Evolutionary conservation across 169 alveolate genomes (phyloP).

Genomic region (Plasmodium falciparum): DNA sequence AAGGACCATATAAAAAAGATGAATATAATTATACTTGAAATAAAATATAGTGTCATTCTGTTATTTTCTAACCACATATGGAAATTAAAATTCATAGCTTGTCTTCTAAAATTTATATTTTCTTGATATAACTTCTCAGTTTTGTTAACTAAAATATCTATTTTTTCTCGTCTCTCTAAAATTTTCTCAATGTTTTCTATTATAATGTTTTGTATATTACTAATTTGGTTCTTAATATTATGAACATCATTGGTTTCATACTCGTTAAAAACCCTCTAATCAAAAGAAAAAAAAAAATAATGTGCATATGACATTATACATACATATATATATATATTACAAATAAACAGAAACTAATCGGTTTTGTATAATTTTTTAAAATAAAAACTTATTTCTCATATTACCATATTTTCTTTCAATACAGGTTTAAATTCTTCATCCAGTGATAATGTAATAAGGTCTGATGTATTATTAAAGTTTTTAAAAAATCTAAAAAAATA

Average conservation of each 20-base stretch:
- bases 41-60: constrained; percentile 38
- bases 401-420: constrained; percentile 73
- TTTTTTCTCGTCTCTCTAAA: constrained; percentile 71
- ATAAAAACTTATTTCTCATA: not conserved
- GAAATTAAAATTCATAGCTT: constrained; percentile 69
- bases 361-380: not conserved
- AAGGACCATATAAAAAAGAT: constrained; percentile 58
- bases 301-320: not conserved
- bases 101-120: constrained; percentile 56
- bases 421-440: constrained; percentile 74
- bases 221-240: constrained; percentile 57
- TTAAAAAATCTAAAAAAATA: constrained; percentile 54
- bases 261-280: constrained; percentile 50
- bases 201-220: constrained; percentile 68
- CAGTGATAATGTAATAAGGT: constrained; percentile 54
- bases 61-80: constrained; percentile 75
- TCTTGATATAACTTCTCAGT: constrained; percentile 70
- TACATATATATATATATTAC: not conserved
- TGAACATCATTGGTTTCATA: constrained; percentile 74
- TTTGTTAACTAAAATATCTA: constrained; percentile 69
- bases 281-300: not conserved
- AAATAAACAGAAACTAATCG: too few relatives aligned
- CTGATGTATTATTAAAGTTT: constrained; percentile 58
- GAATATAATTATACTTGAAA: constrained; percentile 56
- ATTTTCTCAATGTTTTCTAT: constrained; percentile 74